Base-by-base conservation (phyloP, 2,329 filamentous ascomycete species). In the Phaeosphaeria sp. region DNA sequence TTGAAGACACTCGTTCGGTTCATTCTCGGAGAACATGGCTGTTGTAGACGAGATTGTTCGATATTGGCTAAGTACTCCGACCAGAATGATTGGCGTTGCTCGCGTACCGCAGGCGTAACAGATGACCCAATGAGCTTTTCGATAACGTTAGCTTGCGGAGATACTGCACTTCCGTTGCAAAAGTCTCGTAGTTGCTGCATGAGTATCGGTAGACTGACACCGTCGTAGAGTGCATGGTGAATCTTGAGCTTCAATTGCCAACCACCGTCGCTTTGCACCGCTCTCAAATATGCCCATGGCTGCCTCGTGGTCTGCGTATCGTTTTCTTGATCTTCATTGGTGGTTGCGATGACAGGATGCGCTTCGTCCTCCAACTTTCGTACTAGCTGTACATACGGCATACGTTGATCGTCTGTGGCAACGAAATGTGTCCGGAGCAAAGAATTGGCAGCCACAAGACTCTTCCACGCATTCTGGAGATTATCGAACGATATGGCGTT, bases 211-310 rank as follows among this genome's bases (percentile, higher is more conserved):
- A 97, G 80, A 66, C 91, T 95, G 58, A 96, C 83, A 6, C 89
- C 93, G 73, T 97, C 94, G 71, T 97, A 98, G 0, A 97, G 81
- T 0, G 91, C 90, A 73, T 98, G 93, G 62, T 97, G 93, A 4
- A 97, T 89, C 23, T 81, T 80, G 1, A 84, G 77, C 46, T 77
- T 64, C 46, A 82, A 55, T 7, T 65, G 58, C 63, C 78, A 80
- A 17, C 74, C 73, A 22, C 54, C 55, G 2, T 60, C n/a, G 0
- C 60, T 69, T 47, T 71, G 64, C 21, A 67, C 71, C 6, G 72
- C 77, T 58, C 77, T 73, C 6, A 83, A 61, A 50, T 73, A 68
- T 13, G 72, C 77, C 58, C 69, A 73, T 7, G 75, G 73, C 41
- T 78, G 76, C 18, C 41, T 50, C 2, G 18, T 41, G n/a, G 46